A percentile compares a stretch with the other conserved stretches of the same genome.
Evolutionary conservation across 164 flowering plant species (phyloP).

Genomic region (Macadamia tetraphylla): DNA sequence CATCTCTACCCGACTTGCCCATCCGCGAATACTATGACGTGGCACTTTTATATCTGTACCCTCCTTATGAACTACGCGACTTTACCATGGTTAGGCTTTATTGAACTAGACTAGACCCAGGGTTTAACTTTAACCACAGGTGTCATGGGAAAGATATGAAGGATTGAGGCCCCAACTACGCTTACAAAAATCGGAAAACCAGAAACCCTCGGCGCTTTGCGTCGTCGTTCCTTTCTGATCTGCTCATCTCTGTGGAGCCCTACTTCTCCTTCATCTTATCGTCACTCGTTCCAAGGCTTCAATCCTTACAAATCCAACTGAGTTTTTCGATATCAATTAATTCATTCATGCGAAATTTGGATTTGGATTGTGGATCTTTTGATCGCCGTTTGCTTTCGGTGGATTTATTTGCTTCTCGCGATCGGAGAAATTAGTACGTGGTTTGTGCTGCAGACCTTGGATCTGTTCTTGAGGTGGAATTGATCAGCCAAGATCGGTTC

Average conservation of each 20-base stretch:
- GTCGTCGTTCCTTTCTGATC: neutral
- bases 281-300: neutral
- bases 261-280: neutral
- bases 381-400: neutral
- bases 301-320: neutral
- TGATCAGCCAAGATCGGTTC: neutral
- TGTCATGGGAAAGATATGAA: neutral
- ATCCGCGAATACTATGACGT: no score
- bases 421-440: neutral
- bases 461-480: conserved; percentile 3
- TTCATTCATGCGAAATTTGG: neutral
- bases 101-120: no score
- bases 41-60: no score
- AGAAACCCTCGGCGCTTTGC: neutral
- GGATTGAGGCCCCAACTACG: neutral
- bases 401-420: neutral
- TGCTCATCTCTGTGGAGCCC: neutral
- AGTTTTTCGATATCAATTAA: neutral
- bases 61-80: no score
- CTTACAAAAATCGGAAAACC: neutral
- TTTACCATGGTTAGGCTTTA: no score
- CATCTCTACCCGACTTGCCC: no score
- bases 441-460: neutral
- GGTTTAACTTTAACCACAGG: neutral
- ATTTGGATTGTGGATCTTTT: neutral